Evolutionary conservation across 202 grass and related monocot species (phyloP).

Genomic region (Elaeis oleifera): DNA sequence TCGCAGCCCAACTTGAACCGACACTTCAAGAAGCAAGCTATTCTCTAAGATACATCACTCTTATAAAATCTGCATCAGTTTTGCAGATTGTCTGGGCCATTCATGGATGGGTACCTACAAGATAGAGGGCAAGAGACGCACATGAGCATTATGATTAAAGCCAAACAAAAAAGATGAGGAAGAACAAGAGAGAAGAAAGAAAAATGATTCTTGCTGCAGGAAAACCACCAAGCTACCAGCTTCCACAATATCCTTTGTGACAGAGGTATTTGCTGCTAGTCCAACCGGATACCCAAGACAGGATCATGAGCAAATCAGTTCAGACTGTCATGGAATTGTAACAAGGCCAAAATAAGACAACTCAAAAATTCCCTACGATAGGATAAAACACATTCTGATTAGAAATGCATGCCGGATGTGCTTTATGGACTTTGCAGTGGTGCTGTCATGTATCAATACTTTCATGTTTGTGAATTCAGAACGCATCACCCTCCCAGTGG

Average conservation of each 20-base stretch:
- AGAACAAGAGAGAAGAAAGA: neutral
- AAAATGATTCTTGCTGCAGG: constrained; percentile 48
- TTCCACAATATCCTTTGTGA: constrained; percentile 61
- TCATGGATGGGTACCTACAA: constrained; percentile 63
- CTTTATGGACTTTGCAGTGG: too few relatives aligned
- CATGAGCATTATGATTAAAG: neutral
- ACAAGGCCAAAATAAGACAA: too few relatives aligned
- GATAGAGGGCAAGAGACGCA: neutral
- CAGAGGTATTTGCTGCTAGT: constrained; percentile 67
- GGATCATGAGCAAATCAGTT: neutral
- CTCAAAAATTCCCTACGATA: too few relatives aligned
- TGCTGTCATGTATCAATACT: too few relatives aligned
- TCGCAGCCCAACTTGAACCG: too few relatives aligned
- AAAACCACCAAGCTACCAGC: constrained; percentile 74
- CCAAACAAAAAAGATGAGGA: neutral
- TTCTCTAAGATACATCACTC: constrained; percentile 18
- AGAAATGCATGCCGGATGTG: too few relatives aligned
- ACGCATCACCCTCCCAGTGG: too few relatives aligned
- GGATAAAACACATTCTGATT: too few relatives aligned
- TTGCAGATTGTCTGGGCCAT: constrained; percentile 59
- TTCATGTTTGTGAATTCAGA: too few relatives aligned
- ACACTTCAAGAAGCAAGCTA: too few relatives aligned
- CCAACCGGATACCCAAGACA: constrained; percentile 37
- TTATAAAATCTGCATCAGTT: constrained; percentile 35
- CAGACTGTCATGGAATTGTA: neutral